These are phyloP conservation scores for Talaromyces sp. DNA, from an alignment of 2,329 filamentous ascomycete species.

Conservation along the genomic window DNA sequence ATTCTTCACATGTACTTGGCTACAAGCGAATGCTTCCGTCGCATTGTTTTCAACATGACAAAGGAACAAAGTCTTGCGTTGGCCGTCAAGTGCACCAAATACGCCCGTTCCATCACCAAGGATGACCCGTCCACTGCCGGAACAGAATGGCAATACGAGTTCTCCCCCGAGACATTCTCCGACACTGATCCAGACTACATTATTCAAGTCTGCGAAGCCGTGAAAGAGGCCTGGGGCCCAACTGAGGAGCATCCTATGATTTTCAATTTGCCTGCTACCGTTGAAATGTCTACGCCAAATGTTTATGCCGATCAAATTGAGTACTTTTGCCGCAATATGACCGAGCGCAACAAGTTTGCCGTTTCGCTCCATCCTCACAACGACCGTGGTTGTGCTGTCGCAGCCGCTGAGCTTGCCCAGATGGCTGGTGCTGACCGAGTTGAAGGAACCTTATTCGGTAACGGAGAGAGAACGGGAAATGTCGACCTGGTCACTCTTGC, in stretches of 20 bases:
- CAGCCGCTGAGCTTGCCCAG: conserved; percentile 85
- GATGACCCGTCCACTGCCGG: conserved; percentile 57
- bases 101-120: conserved; percentile 87
- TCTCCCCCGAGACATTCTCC: conserved; percentile 67
- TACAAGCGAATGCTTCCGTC: conserved; percentile 91
- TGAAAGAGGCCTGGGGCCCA: conserved; percentile 90
- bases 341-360: conserved; percentile 78
- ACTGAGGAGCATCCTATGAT: conserved; percentile 77
- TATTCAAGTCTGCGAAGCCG: conserved; percentile 80
- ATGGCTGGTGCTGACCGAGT: conserved; percentile 96
- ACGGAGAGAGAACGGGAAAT: conserved; percentile 93
- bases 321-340: conserved; percentile 84
- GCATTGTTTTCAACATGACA: conserved; percentile 82
- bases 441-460: conserved; percentile 90
- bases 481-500: conserved; percentile 90
- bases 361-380: conserved; percentile 94
- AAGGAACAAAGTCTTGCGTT: conserved; percentile 77
- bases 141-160: conserved; percentile 54
- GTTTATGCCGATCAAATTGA: conserved; percentile 96
- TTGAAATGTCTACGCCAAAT: conserved; percentile 92
- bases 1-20: conserved; percentile 95
- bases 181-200: conserved; percentile 83
- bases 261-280: conserved; percentile 94
- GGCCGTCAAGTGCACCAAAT: conserved; percentile 80
- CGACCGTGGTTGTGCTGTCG: conserved; percentile 84